Evolutionary conservation across 768 basidiomycete species (phyloP), one percentile per base, ranked within the genome.

Genomic region (Podaxis pistillaris): DNA sequence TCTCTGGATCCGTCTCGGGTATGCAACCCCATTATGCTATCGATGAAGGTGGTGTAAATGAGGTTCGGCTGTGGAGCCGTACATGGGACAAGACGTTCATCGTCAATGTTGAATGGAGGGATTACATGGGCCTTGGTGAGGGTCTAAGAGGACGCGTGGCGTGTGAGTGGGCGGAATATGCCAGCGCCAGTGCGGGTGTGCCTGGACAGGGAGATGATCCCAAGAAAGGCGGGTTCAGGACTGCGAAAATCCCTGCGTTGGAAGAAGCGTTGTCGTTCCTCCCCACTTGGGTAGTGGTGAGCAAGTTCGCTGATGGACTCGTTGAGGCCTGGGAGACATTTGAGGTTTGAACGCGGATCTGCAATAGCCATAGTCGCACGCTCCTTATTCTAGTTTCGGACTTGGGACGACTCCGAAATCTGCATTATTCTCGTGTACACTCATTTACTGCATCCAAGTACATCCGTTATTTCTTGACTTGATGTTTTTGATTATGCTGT

Each of bases 111-210:
- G 77, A 80, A 26, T 86, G 84, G 82, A 72, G 78, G 38, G 67
- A 62, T 51, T 51, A 58, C 19, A 63, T 54, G 22, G 64, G 59
- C 1, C 28, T 60, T 12, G 59, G 47, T 7, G 68, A 67, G 28
- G 64, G 64, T 52, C 59, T 66, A 30, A 63, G 60, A 28, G 89
- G 86, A 30, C 77, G 79, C 3, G 78, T 86, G 22, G 83, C 81
- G 17, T 89, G 87, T 64, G 82, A 83, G 59, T 90, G 87, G 85
- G 82, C 79, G n/a, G 89, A 91, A 68, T 86, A 86, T 66, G 82
- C 84, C 71, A 83, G 83, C 67, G 85, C 70, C 47, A 81, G 78
- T 65, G 60, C 60, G 12, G 54, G 60, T 49, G 53, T 62, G 24
- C 60, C 60, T 38, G 46, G 60, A 37, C 50, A 62, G 30, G 70